Base-by-base conservation (phyloP, 2,329 filamentous ascomycete genomes). In the Leptoxyphium fumago region DNA sequence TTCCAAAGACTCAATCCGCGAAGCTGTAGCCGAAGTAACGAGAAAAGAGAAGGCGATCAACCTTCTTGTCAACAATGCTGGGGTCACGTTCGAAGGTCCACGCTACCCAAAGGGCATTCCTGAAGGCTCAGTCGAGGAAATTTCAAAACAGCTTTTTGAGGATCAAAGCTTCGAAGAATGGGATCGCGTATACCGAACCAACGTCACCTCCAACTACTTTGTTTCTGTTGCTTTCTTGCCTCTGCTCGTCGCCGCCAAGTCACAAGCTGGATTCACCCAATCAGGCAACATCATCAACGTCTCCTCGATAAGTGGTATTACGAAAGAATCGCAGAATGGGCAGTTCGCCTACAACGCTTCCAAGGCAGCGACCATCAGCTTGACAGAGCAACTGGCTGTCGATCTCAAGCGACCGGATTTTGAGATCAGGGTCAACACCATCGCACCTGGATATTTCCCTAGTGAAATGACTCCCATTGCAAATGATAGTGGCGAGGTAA, bases 361-460 rank as follows among this genome's bases (percentile, higher is more conserved):
- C 52, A 73, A 73, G 50, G 68, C 64, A 9, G 70, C 69, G 0
- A 57, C 66, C 1, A 68, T 75, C 21, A 72, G 75, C 42, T 57
- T 77, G 30, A 77, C 70, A n/a, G 70, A 70, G 53, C 65, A 75
- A 61, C 62, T 77, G 5, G 69, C 73, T 0, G 62, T 64, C 2
- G 70, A 75, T 40, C 64, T 77, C 36, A 65, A 70, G 32, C 65
- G 67, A 36, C 60, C 63, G 18, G 64, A 61, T 5, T 54, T 75
- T 38, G 71, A 75, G 53, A 66, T 77, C 21, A 58, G 73, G 9
- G 65, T 77, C 45, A 77, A 78, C 54, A 68, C 64, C 29, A 71
- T 78, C 48, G 72, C 73, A 7, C 73, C 72, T 0, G 72, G 72
- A 28, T 65, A 75, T 7, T 77, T 77, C 52, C 72, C 73, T 0